Evolutionary conservation across 306 rosid genomes (phyloP).

Genomic region (Quercus agrifolia): DNA sequence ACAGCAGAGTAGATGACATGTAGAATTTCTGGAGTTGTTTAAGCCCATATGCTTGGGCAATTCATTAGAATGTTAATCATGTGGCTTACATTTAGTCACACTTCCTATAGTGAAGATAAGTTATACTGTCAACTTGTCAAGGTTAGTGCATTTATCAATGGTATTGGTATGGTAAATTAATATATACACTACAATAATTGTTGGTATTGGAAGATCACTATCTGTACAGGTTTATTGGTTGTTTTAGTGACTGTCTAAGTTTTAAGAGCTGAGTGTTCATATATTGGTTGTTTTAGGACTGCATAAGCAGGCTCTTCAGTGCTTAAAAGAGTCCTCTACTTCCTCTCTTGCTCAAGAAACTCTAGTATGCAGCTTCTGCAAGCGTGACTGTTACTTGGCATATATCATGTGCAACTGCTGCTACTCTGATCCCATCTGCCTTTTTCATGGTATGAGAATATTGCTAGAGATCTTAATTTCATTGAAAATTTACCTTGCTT

Average conservation of each 20-base stretch:
- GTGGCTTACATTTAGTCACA: too few relatives aligned
- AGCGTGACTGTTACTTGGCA: slow-evolving; percentile 35
- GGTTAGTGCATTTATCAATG: too few relatives aligned
- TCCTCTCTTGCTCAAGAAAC: slow-evolving; percentile 15
- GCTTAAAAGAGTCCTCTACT: not conserved
- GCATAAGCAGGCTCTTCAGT: slow-evolving; percentile 11
- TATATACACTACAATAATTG: too few relatives aligned
- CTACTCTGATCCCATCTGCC: slow-evolving; percentile 32
- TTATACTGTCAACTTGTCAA: too few relatives aligned
- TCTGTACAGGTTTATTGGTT: slow-evolving; percentile 27
- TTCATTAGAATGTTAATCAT: too few relatives aligned
- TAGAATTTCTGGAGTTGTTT: too few relatives aligned
- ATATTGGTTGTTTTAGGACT: not conserved
- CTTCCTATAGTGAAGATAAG: too few relatives aligned
- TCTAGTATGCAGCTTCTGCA: slow-evolving; percentile 27
- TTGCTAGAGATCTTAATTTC: not conserved
- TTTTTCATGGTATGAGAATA: slow-evolving; percentile 28
- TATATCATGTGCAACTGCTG: slow-evolving; percentile 29
- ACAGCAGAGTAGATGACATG: too few relatives aligned
- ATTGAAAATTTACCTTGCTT: too few relatives aligned
- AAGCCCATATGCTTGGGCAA: too few relatives aligned
- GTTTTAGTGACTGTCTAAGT: not conserved
- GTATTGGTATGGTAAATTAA: too few relatives aligned
- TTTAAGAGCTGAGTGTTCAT: not conserved
- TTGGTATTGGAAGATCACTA: slow-evolving; percentile 31